phyloP scores from a whole-genome alignment of 306 rosid genomes.

The Malus fusca region DNA sequence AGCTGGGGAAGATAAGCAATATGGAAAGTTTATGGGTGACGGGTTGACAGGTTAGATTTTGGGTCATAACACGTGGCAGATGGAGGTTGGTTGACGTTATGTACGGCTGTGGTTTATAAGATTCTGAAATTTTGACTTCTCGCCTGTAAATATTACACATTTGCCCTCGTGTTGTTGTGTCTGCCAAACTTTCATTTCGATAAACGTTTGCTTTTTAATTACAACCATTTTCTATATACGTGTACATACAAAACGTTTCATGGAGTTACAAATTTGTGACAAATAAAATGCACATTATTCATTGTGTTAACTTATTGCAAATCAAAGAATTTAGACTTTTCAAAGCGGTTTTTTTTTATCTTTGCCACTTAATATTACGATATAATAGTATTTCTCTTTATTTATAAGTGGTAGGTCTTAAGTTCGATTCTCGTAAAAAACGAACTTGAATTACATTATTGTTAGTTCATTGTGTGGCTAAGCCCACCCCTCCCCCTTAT shows the following conservation, averaged over 20 bases:
- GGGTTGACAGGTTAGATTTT: neutral
- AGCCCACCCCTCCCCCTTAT: fast-evolving
- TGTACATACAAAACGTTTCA: too few species aligned
- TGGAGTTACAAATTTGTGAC: too few species aligned
- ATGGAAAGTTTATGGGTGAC: neutral
- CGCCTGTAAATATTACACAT: neutral
- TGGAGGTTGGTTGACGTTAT: neutral
- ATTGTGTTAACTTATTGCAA: neutral
- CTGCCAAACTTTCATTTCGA: neutral
- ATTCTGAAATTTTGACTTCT: neutral
- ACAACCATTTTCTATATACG: too few species aligned
- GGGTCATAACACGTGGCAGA: neutral
- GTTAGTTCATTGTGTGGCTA: fast-evolving
- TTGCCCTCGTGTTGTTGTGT: neutral
- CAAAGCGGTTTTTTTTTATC: too few species aligned
- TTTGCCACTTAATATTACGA: fast-evolving
- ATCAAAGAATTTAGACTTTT: neutral
- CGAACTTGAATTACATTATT: too few species aligned
- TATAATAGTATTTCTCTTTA: fast-evolving
- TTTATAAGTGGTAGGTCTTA: fast-evolving
- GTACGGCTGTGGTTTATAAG: neutral
- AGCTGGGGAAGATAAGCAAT: neutral
- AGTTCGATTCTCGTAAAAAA: fast-evolving
- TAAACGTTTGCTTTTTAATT: neutral
- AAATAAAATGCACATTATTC: neutral